phyloP scores from a whole-genome alignment of 2,329 filamentous ascomycete species.

The Tolypocladium tundrense region DNA sequence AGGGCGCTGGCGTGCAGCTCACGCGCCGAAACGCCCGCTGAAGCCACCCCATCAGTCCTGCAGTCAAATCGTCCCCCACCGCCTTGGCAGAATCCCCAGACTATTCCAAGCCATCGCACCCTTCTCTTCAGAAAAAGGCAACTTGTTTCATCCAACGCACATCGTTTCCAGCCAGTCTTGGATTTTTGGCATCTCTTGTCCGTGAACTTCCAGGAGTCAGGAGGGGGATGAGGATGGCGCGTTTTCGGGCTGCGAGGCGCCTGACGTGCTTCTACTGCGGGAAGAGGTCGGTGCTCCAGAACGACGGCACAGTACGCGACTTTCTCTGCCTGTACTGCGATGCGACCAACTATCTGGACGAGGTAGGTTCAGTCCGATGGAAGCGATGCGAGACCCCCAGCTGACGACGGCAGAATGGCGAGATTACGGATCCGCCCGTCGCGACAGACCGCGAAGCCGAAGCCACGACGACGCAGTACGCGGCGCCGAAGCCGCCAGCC shows the following conservation, averaged over 20 bases:
- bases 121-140: neutral
- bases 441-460: conserved; percentile 35
- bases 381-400: accelerated
- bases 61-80: neutral
- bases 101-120: neutral
- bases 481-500: conserved; percentile 24
- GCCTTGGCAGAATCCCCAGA: conserved; percentile 8
- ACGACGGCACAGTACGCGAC: conserved; percentile 46
- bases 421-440: conserved; percentile 79
- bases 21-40: neutral
- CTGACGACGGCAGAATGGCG: conserved; percentile 52
- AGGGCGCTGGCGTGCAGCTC: too few species aligned
- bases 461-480: conserved; percentile 35
- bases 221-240: conserved; percentile 25
- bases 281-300: conserved; percentile 49
- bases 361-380: conserved; percentile 40
- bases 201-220: neutral
- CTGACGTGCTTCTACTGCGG: conserved; percentile 81
- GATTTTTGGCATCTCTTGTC: neutral
- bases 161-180: neutral
- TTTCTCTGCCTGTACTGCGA: conserved; percentile 74
- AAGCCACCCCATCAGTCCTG: neutral
- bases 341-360: conserved; percentile 79
- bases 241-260: conserved; percentile 28
- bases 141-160: neutral